phyloP scores from a whole-genome alignment of 208 protist species.

The Leishmania mexicana region DNA sequence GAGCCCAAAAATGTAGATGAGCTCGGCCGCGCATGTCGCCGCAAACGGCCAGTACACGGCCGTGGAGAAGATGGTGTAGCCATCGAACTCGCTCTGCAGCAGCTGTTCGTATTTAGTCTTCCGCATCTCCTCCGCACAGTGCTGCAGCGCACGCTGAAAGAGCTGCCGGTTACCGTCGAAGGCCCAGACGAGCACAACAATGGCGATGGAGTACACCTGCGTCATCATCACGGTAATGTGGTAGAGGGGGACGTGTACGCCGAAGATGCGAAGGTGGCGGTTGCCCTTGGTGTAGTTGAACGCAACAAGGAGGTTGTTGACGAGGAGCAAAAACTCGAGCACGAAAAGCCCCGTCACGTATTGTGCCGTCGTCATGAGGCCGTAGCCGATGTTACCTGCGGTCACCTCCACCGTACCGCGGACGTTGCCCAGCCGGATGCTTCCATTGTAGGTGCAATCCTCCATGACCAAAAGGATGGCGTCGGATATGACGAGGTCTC shows the following conservation, averaged over 20 bases:
- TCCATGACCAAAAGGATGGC: conserved; percentile 51
- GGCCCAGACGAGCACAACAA: conserved; percentile 60
- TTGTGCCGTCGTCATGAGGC: conserved; percentile 69
- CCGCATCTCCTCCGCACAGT: conserved; percentile 47
- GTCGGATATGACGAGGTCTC: conserved; percentile 35
- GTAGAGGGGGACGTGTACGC: conserved; percentile 81
- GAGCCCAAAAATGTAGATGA: conserved; percentile 56
- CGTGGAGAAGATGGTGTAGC: conserved; percentile 67
- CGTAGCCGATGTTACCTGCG: conserved; percentile 45
- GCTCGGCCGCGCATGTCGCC: conserved; percentile 47
- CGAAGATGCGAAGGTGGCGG: conserved; percentile 71
- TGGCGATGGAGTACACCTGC: conserved; percentile 59
- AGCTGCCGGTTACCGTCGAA: conserved; percentile 53
- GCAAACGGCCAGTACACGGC: conserved; percentile 76
- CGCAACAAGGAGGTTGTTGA: conserved; percentile 48
- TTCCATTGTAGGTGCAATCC: conserved; percentile 62
- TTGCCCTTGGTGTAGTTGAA: conserved; percentile 63
- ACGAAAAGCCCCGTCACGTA: conserved; percentile 65
- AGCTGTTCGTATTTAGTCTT: conserved; percentile 28
- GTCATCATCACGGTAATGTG: conserved; percentile 65
- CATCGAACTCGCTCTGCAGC: conserved; percentile 64
- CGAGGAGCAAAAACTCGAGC: conserved; percentile 68
- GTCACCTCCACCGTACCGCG: conserved; percentile 34
- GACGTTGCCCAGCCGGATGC: conserved; percentile 46
- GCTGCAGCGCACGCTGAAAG: conserved; percentile 49